Evolutionary conservation across 2,329 filamentous ascomycete species (phyloP).

Genomic region (Orbilia javanica): DNA sequence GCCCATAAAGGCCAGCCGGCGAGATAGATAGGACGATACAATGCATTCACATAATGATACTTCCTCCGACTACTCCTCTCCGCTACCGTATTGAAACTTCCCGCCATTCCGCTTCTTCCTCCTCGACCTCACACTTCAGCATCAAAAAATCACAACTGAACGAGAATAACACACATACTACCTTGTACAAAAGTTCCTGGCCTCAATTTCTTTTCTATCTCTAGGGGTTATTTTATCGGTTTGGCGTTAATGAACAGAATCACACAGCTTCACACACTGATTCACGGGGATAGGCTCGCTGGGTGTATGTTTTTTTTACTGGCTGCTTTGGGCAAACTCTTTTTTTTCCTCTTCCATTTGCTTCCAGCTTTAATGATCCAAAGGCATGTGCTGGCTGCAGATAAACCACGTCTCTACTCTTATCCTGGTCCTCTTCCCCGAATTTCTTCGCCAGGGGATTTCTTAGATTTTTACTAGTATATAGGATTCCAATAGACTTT

Average conservation of each 20-base stretch:
- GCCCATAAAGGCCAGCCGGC: neutral
- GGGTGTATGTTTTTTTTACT: constrained; percentile 28
- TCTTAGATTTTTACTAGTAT: constrained; percentile 33
- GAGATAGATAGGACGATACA: neutral
- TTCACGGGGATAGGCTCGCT: constrained; percentile 29
- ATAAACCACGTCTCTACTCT: constrained; percentile 57
- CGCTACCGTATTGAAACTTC: neutral
- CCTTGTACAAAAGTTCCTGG: constrained; percentile 56
- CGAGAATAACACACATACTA: constrained; percentile 1
- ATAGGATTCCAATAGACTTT: constrained; percentile 47
- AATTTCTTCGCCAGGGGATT: neutral
- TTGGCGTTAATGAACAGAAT: constrained; percentile 57
- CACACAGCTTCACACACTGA: constrained; percentile 19
- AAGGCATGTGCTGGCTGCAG: constrained; percentile 36
- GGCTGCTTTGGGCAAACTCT: constrained; percentile 24
- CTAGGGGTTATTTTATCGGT: constrained; percentile 24
- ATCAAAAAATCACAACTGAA: neutral
- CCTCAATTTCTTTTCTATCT: constrained; percentile 25
- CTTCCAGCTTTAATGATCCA: constrained; percentile 8
- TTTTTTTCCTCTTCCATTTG: neutral
- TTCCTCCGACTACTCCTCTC: neutral
- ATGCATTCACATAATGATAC: constrained; percentile 4
- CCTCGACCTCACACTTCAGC: neutral
- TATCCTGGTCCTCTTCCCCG: constrained; percentile 27
- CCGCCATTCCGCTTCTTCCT: neutral